Base-by-base conservation (phyloP, 2,329 filamentous ascomycete species). In the Gnomoniopsis smithogilvyi region DNA sequence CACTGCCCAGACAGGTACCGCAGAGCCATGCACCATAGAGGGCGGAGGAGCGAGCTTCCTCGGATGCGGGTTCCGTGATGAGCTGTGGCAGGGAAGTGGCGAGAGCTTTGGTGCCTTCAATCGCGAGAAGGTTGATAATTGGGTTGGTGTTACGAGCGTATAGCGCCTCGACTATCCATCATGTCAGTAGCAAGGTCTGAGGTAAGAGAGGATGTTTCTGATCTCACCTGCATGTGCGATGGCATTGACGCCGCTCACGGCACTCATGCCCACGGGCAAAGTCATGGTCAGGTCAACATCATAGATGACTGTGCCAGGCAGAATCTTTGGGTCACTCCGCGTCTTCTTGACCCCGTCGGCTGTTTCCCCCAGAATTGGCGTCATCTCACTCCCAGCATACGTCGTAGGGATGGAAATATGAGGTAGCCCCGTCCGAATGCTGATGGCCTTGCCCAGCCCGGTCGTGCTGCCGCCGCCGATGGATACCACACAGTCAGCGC, bases 1-100 rank as follows among this genome's bases (percentile, higher is more conserved):
- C 81, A 59, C 74, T 80, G 6, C 84, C 85, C 1, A 88, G 75
- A 64, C 82, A 86, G 24, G 76, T 79, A 34, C 84, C 84, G 64
- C 84, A 88, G 1, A 88, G 79, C 83, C 84, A 88, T 41, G 86
- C 85, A 22, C 85, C 86, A 65, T 87, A 87, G 1, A 83, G 77
- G 15, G 84, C 84, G 2, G 69, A 69, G 3, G 76, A 78, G 2
- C 84, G 78, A 2, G 83, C 82, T 4, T 74, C 69, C 38, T 67
- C 61, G 7, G 75, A 77, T 2, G 72, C 66, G 0, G 79, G 75
- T 53, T 82, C 71, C 24, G 74, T 66, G 14, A 81, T 72, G 24
- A 88, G 76, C 51, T 72, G 71, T 0, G 83, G 84, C 1, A 88
- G 77, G 1, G 83, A 74, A 2, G 68, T 68, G 7, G 83, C 78